Evolutionary conservation across 2,329 filamentous ascomycete genomes (phyloP).

Genomic region (Trichoderma sp.): DNA sequence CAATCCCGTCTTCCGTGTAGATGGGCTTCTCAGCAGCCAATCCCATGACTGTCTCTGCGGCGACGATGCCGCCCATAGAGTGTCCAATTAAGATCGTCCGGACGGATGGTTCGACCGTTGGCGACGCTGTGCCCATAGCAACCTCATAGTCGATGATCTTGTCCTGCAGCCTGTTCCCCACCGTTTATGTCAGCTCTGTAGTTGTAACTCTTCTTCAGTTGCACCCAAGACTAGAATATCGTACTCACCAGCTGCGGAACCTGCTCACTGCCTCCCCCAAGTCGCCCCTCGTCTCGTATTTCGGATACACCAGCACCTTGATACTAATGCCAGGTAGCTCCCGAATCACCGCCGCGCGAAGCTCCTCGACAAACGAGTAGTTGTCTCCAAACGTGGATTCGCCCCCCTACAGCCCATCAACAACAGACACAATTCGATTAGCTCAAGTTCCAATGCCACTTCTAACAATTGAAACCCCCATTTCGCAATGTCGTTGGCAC

Average conservation of each 20-base stretch:
- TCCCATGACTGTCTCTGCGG: conserved; percentile 79
- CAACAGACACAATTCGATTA: background rate
- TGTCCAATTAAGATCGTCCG: conserved; percentile 80
- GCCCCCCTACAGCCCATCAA: conserved; percentile 53
- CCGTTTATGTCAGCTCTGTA: background rate
- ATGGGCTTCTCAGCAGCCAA: conserved; percentile 59
- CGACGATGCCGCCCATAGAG: conserved; percentile 91
- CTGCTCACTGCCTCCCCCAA: conserved; percentile 65
- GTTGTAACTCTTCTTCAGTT: too few species aligned
- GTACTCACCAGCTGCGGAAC: conserved; percentile 69
- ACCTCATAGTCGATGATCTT: conserved; percentile 95
- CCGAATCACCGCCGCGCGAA: conserved; percentile 61
- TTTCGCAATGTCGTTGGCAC: background rate
- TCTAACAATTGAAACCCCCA: background rate
- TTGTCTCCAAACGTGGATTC: conserved; percentile 71
- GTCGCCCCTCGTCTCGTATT: conserved; percentile 79
- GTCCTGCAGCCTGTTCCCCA: conserved; percentile 68
- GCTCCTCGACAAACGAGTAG: conserved; percentile 67
- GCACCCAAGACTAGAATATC: background rate
- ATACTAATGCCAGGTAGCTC: conserved; percentile 68
- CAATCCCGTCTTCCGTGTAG: conserved; percentile 43
- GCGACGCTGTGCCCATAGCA: conserved; percentile 71
- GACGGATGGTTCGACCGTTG: conserved; percentile 82
- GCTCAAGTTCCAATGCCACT: background rate
- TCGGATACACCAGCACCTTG: conserved; percentile 69